These are phyloP conservation scores for Leucocoprinus leucothites DNA, from an alignment of 768 basidiomycete species.

Conservation along the genomic window DNA sequence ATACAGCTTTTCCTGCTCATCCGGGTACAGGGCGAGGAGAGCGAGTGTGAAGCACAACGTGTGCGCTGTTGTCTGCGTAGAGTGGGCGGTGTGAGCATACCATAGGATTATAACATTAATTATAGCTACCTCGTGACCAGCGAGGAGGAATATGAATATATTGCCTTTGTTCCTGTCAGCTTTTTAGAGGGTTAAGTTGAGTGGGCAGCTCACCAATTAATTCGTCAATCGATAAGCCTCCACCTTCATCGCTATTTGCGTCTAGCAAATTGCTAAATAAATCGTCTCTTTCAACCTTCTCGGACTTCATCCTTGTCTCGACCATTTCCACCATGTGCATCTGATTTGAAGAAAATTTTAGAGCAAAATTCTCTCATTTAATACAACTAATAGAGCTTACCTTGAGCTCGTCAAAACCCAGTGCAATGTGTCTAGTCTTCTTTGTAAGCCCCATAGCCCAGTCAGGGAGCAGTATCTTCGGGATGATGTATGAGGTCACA, in stretches of 20 bases:
- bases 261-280: conserved; percentile 49
- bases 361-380: not conserved
- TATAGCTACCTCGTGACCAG: conserved; percentile 60
- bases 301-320: conserved; percentile 29
- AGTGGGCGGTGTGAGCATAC: no score
- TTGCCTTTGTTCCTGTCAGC: conserved; percentile 27
- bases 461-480: conserved; percentile 31
- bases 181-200: no score
- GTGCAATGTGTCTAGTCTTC: conserved; percentile 23
- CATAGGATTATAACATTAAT: no score
- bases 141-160: conserved; percentile 46
- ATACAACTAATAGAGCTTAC: conserved; percentile 27
- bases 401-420: conserved; percentile 38
- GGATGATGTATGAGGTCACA: conserved; percentile 27
- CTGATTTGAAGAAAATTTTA: no score
- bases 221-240: conserved; percentile 33
- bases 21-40: conserved; percentile 40
- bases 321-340: conserved; percentile 52
- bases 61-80: conserved; percentile 32
- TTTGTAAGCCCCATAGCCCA: conserved; percentile 32
- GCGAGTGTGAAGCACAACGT: conserved; percentile 39
- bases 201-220: conserved; percentile 32
- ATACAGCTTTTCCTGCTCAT: conserved; percentile 42
- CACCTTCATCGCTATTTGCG: conserved; percentile 36
- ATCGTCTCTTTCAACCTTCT: conserved; percentile 41